A percentile compares a stretch with the other conserved stretches of the same genome.
These are phyloP conservation scores for Macrocybe sp. DNA, from an alignment of 1,284 basidiomycete genomes.

Conservation along the genomic window DNA sequence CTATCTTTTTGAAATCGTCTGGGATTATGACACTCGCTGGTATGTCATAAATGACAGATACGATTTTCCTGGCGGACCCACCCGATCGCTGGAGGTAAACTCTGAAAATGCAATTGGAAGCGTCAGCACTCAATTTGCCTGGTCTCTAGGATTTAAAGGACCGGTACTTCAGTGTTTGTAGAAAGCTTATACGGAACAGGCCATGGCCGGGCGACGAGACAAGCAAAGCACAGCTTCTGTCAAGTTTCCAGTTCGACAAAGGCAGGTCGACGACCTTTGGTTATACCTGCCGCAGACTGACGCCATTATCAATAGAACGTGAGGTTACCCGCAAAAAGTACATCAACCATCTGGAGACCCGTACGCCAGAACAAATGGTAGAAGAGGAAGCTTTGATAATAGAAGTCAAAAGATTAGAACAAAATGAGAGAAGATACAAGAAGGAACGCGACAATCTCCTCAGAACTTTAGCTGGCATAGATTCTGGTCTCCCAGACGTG, in stretches of 20 bases:
- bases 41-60: slow-evolving; percentile 91
- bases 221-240: slow-evolving; percentile 62
- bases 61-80: slow-evolving; percentile 52
- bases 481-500: slow-evolving; percentile 77
- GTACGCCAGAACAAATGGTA: slow-evolving; percentile 84
- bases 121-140: not conserved
- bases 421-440: slow-evolving; percentile 86
- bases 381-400: slow-evolving; percentile 97
- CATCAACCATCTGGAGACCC: slow-evolving; percentile 77
- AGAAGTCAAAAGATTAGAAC: slow-evolving; percentile 92
- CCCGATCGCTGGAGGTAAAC: slow-evolving; percentile 67
- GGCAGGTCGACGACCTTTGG: slow-evolving; percentile 34
- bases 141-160: slow-evolving; percentile 83
- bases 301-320: slow-evolving; percentile 42
- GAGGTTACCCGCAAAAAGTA: slow-evolving; percentile 91
- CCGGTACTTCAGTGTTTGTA: slow-evolving; percentile 90
- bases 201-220: slow-evolving; percentile 80
- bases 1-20: slow-evolving; percentile 82
- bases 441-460: slow-evolving; percentile 90
- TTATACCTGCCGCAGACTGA: not conserved
- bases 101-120: not conserved
- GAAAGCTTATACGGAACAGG: slow-evolving; percentile 80
- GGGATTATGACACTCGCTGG: slow-evolving; percentile 87
- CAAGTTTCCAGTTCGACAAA: slow-evolving; percentile 81
- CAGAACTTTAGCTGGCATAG: slow-evolving; percentile 77